These are phyloP conservation scores for Pseudopithomyces chartarum DNA, from an alignment of 2,329 filamentous ascomycete species.

Conservation along the genomic window DNA sequence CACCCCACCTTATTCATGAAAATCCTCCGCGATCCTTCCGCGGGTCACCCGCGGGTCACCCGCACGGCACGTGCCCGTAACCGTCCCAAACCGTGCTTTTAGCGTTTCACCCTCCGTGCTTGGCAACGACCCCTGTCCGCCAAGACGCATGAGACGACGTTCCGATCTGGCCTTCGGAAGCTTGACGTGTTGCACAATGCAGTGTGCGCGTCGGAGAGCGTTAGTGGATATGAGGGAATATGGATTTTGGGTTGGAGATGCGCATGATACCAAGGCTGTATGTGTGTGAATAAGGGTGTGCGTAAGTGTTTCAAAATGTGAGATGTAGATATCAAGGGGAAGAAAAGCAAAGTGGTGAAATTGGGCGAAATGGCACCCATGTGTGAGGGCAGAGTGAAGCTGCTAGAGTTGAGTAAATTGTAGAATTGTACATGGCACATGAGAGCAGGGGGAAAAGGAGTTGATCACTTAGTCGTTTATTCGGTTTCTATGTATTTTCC, in stretches of 20 bases:
- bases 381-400: not conserved
- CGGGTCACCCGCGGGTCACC: too few relatives aligned
- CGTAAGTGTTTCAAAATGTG: not conserved
- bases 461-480: conserved; percentile 16
- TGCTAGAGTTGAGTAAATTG: too few relatives aligned
- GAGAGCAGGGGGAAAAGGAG: not conserved
- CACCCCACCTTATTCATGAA: not conserved
- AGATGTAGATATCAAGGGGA: not conserved
- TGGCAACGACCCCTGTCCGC: not conserved
- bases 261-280: not conserved
- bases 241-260: not conserved
- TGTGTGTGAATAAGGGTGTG: not conserved
- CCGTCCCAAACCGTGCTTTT: too few relatives aligned
- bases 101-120: conserved; percentile 5
- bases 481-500: conserved; percentile 11
- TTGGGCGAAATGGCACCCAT: not conserved
- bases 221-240: not conserved
- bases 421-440: not conserved
- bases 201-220: too few relatives aligned
- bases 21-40: not conserved
- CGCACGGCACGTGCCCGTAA: too few relatives aligned
- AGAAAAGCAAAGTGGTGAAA: too few relatives aligned
- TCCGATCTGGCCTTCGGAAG: not conserved
- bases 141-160: not conserved
- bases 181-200: not conserved